Evolutionary conservation across 2,329 filamentous ascomycete species (phyloP), one percentile per base, ranked within the genome.

Genomic region (Talaromyces sp.): DNA sequence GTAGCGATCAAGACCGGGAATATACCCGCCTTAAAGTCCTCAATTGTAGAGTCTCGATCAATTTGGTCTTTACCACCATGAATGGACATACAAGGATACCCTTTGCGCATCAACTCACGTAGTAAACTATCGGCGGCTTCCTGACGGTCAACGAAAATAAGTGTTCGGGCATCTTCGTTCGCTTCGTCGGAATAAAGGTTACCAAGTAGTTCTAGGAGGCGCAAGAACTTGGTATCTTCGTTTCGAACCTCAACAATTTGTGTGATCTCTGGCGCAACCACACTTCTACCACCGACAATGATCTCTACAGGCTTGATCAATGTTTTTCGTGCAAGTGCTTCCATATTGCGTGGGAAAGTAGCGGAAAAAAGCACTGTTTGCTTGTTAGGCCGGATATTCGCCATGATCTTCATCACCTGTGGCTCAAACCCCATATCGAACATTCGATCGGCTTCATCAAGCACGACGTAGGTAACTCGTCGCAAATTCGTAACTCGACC

Each of bases 341-440:
- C 92, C 84, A 99, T 96, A 68, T 94, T 93, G 56, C 90, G 88
- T 22, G 95, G 95, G 83, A 98, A 97, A 0, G 95, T 99, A 3
- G 95, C 95, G 0, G 95, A 98, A 77, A 98, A 99, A 27, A 98
- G 84, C 60, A 98, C 93, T 0, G 93, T 97, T 75, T 99, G 95
- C 60, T 91, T 89, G 75, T 97, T 91, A 0, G 95, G 93, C 57
- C 95, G 89, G 75, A 97, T 90, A 72, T 95, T 97, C 69, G 88
- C 88, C 74, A 98, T 88, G 65, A 99, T 95, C 78, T 96, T 97
- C 87, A 95, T 95, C 62, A 99, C 93, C 77, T 99, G 95, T 2
- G 95, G 94, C 78, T 97, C 94, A 74, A 99, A 99, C 14, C 95
- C 95, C 95, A 99, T 98, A 76, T 99, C 95, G 75, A 98, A 97